Base-by-base conservation (phyloP, 495 filamentous ascomycete species). In the Oidiodendron maius region DNA sequence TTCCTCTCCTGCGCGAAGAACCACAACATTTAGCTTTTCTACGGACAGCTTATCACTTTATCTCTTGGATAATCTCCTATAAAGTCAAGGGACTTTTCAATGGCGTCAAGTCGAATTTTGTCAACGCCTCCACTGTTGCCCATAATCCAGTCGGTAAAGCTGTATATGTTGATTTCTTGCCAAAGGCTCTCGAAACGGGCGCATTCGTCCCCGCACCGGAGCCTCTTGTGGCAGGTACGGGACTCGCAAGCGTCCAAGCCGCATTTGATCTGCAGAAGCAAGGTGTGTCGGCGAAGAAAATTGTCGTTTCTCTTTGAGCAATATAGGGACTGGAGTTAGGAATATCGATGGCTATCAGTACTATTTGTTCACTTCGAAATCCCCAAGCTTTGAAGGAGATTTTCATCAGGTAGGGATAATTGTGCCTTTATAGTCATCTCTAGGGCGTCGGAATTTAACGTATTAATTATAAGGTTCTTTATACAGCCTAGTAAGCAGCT, bases 201-300 rank as follows among this genome's bases (percentile, higher is more conserved):
- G 5, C 26, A 5, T 30, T 5, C 26, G 22, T 41, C 22, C 12
- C 53, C 9, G 48, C 49, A 12, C 53, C 53, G 5, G 39, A 47
- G 6, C 43, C 49, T 5, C 10, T 48, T 13, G 23, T 52, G 39
- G 43, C 26, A 12, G 53, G 49, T 20, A 48, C 24, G 30, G 71
- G 74, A 2, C 40, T 78, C 11, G 66, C 69, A 30, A 55, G 51
- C 13, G 58, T 75, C 16, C 71, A 76, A 49, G 55, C 57, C 18
- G 75, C 58, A n/a, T 37, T 70, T 24, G 65, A 74, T 45, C 23
- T 64, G 6, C 40, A 64, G 30, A 61, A 53, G 34, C 62, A 62
- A 44, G 74, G 74, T 0, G 62, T 72, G 6, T 72, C 68, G 15
- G 74, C 67, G 3, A 59, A 48, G 52, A 77, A 77, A 51, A 23